Conservation (phyloP, 768 basidiomycete species). For the Rhodotorula diobovata region DNA sequence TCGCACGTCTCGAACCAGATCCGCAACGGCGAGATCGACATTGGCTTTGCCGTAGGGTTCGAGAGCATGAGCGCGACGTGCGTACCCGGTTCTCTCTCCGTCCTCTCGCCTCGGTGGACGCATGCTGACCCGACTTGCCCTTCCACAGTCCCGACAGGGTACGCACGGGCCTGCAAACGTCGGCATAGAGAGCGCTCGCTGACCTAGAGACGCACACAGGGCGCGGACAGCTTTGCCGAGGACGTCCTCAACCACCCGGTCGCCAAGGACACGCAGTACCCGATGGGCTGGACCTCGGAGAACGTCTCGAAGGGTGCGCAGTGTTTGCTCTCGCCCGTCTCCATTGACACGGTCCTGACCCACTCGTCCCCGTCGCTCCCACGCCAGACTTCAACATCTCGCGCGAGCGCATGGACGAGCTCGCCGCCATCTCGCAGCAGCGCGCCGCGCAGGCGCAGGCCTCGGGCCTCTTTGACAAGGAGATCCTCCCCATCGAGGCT, state of each 20-base stretch:
- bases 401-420: slow-evolving; percentile 73
- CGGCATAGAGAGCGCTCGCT: slow-evolving; percentile 15
- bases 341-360: not conserved
- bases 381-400: slow-evolving; percentile 63
- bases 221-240: slow-evolving; percentile 61
- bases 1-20: slow-evolving; percentile 79
- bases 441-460: slow-evolving; percentile 76
- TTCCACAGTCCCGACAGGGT: not conserved
- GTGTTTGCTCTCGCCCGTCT: not conserved
- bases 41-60: slow-evolving; percentile 80
- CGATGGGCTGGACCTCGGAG: slow-evolving; percentile 78
- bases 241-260: slow-evolving; percentile 62
- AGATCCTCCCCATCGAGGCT: slow-evolving; percentile 68
- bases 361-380: not conserved
- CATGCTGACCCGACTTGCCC: not conserved
- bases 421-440: slow-evolving; percentile 77
- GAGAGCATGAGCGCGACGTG: slow-evolving; percentile 73
- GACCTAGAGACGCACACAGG: slow-evolving; percentile 59
- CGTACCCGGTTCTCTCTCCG: slow-evolving; percentile 24
- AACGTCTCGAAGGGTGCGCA: slow-evolving; percentile 63
- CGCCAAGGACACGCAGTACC: slow-evolving; percentile 66
- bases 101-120: too few relatives aligned
- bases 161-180: too few relatives aligned
- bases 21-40: slow-evolving; percentile 70
- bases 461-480: slow-evolving; percentile 71